A percentile compares a stretch with the other conserved stretches of the same genome.
These are phyloP conservation scores for Malus hybrid DNA, from an alignment of 331 rosid species.

Conservation along the genomic window DNA sequence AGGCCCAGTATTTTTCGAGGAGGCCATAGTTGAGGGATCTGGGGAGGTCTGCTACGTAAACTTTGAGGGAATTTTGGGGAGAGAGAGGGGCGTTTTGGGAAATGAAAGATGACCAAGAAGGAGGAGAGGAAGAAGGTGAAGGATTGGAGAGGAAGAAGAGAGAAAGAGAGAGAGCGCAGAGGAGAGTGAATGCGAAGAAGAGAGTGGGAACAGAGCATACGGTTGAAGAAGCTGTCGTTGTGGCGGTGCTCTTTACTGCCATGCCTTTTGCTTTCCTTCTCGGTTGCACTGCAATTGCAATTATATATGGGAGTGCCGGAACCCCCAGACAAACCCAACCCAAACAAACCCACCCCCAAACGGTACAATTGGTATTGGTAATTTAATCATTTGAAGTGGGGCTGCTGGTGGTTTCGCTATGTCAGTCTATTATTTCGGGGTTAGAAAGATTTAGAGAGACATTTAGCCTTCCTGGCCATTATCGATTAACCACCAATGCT, in stretches of 20 bases:
- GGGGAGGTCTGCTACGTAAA: constrained; percentile 66
- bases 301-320: no score
- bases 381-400: no score
- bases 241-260: constrained; percentile 32
- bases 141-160: constrained; percentile 37
- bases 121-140: constrained; percentile 9
- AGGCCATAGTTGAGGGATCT: constrained; percentile 88
- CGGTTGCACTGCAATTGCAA: neutral
- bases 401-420: rapidly evolving
- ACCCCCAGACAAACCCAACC: no score
- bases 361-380: no score
- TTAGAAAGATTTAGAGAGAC: no score
- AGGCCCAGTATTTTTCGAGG: constrained; percentile 62
- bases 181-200: constrained; percentile 39
- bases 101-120: constrained; percentile 14
- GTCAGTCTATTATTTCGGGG: rapidly evolving
- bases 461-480: rapidly evolving
- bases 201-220: constrained; percentile 38
- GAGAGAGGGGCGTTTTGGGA: neutral
- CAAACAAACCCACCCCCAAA: no score
- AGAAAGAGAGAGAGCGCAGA: constrained; percentile 39
- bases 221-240: neutral
- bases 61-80: constrained; percentile 36
- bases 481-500: rapidly evolving
- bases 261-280: constrained; percentile 5